Conservation (phyloP, 1,139 yeast species). For the Kluyveromyces marxianus region DNA sequence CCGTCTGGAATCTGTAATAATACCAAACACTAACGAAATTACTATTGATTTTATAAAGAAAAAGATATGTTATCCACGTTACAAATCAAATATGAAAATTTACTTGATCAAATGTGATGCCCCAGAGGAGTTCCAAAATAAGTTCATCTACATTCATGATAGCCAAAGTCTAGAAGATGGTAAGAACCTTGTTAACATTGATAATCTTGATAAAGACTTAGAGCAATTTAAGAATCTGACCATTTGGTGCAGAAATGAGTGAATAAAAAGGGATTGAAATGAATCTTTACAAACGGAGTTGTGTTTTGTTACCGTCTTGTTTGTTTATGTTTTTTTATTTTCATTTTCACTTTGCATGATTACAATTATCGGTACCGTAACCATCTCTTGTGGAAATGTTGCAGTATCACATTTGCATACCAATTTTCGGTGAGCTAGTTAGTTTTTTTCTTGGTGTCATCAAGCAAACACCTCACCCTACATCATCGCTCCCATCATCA, state of each 20-base stretch:
- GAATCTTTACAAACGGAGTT: too few species aligned
- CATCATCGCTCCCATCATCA: too few species aligned
- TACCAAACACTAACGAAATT: conserved; percentile 12
- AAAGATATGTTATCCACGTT: conserved; percentile 38
- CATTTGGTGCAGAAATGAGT: conserved; percentile 5
- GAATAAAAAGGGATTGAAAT: background rate
- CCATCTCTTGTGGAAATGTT: too few species aligned
- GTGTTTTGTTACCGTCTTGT: background rate
- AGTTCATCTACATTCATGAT: conserved; percentile 8
- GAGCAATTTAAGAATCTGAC: conserved; percentile 5
- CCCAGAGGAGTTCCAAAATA: conserved; percentile 6
- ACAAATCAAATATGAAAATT: conserved; percentile 39
- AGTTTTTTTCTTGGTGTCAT: too few species aligned
- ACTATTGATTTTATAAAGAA: conserved; percentile 27
- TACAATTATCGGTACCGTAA: too few species aligned
- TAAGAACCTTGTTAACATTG: background rate
- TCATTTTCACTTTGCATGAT: too few species aligned
- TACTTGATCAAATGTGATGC: conserved; percentile 25
- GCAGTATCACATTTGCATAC: too few species aligned
- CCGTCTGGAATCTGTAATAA: conserved; percentile 32
- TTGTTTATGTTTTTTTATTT: background rate
- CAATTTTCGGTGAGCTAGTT: too few species aligned
- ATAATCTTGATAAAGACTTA: background rate
- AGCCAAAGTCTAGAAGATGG: conserved; percentile 1
- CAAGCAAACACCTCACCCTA: too few species aligned